Conservation (phyloP, 805 yeast species). For the Diddensiella santjacobensis region DNA sequence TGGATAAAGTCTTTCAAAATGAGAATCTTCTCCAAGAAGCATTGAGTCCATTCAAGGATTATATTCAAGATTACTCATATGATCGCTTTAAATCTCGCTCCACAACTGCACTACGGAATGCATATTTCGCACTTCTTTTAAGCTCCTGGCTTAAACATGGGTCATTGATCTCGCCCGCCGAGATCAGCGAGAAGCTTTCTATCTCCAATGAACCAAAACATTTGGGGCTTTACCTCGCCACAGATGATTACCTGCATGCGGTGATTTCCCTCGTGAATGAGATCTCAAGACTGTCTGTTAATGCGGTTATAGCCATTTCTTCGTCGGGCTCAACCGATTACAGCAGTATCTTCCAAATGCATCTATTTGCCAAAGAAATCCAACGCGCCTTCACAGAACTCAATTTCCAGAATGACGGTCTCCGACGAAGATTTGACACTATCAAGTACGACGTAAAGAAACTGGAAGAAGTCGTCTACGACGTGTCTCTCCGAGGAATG, state of each 20-base stretch:
- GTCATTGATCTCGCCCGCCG: background rate
- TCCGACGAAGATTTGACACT: constrained; percentile 30
- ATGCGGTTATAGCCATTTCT: constrained; percentile 26
- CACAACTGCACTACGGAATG: background rate
- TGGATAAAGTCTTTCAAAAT: background rate
- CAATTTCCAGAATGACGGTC: constrained; percentile 31
- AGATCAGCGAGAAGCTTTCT: too few relatives aligned
- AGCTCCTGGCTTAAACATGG: background rate
- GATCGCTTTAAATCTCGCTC: background rate
- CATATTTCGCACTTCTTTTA: background rate
- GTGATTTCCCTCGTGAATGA: constrained; percentile 26
- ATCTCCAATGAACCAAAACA: background rate
- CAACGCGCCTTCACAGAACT: constrained; percentile 28
- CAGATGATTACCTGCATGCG: constrained; percentile 31
- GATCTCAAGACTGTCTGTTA: constrained; percentile 28
- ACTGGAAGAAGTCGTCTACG: constrained; percentile 33
- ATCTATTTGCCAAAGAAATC: constrained; percentile 24
- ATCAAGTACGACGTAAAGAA: constrained; percentile 33
- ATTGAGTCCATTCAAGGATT: background rate
- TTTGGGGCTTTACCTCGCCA: background rate
- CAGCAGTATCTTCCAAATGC: constrained; percentile 10
- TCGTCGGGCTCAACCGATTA: constrained; percentile 8
- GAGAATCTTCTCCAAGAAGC: background rate
- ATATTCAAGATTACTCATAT: background rate
- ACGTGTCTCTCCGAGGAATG: constrained; percentile 25